Conservation (phyloP, 345 rosid species). For the Gynandropsis gynandra region DNA sequence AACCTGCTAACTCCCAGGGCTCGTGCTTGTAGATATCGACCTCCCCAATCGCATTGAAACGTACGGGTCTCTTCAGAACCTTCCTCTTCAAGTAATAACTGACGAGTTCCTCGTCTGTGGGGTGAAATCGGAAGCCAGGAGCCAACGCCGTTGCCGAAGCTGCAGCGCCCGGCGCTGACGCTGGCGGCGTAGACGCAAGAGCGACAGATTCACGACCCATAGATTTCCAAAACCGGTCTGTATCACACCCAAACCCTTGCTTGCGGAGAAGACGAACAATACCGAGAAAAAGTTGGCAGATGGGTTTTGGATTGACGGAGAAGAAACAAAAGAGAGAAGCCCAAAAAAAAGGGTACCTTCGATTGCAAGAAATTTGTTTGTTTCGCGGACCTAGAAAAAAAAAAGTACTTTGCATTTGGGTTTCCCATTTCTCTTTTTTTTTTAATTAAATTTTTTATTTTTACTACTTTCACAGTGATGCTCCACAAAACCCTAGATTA, state of each 20-base stretch:
- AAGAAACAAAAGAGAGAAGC: conserved; percentile 32
- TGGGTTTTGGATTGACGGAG: conserved; percentile 38
- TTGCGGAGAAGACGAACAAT: neutral
- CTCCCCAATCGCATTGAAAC: conserved; percentile 62
- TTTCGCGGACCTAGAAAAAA: conserved; percentile 25
- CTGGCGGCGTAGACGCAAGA: conserved; percentile 17
- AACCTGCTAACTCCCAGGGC: conserved; percentile 85
- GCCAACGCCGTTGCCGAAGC: conserved; percentile 55
- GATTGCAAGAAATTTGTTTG: conserved; percentile 64
- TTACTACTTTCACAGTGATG: conserved; percentile 1
- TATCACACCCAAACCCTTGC: neutral
- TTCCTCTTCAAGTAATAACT: conserved; percentile 81
- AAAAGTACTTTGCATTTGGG: conserved; percentile 14
- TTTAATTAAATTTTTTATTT: neutral
- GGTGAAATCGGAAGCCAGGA: conserved; percentile 93
- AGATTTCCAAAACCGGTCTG: conserved; percentile 3
- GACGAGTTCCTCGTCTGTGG: conserved; percentile 85
- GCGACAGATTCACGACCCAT: conserved; percentile 36
- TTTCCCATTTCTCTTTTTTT: conserved; percentile 13
- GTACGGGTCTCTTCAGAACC: conserved; percentile 58
- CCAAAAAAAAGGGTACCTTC: conserved; percentile 43
- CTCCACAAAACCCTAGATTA: conserved; percentile 20
- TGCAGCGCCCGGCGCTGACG: conserved; percentile 16
- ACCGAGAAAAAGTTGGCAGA: neutral
- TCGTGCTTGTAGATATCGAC: conserved; percentile 88